Conservation (phyloP, 192 early-diverging fungal species). For the Umbelopsis ramanniana region DNA sequence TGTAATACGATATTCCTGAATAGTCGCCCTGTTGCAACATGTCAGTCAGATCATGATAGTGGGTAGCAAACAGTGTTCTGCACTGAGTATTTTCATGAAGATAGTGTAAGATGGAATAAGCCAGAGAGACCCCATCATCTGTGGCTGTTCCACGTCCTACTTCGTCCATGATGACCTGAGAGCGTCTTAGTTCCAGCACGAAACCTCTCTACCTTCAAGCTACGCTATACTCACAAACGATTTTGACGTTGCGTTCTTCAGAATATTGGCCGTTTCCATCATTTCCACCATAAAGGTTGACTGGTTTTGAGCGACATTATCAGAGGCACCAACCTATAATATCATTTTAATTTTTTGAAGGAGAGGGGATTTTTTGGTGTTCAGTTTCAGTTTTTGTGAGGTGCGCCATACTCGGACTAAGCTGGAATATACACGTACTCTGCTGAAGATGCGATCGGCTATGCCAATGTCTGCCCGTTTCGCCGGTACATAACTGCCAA, state of each 20-base stretch:
- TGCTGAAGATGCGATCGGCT: slow-evolving; percentile 44
- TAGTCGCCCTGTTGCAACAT: not conserved
- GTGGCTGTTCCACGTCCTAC: slow-evolving; percentile 78
- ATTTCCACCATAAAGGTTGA: slow-evolving; percentile 85
- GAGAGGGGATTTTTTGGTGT: no score
- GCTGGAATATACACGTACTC: slow-evolving; percentile 23
- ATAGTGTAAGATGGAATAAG: slow-evolving; percentile 68
- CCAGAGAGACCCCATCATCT: slow-evolving; percentile 71
- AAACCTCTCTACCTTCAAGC: not conserved
- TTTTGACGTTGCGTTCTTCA: slow-evolving; percentile 69
- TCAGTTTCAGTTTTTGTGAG: no score
- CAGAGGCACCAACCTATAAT: slow-evolving; percentile 29
- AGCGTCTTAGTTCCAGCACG: not conserved
- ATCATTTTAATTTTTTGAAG: no score
- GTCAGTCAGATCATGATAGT: slow-evolving; percentile 74
- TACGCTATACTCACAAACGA: slow-evolving; percentile 50
- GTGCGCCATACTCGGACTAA: not conserved
- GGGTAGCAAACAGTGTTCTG: slow-evolving; percentile 77
- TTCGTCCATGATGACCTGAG: slow-evolving; percentile 84
- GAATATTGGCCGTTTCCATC: slow-evolving; percentile 82
- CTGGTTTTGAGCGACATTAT: slow-evolving; percentile 34
- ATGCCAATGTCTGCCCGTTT: slow-evolving; percentile 77
- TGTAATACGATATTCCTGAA: slow-evolving; percentile 18
- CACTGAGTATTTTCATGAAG: slow-evolving; percentile 61
- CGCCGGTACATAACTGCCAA: slow-evolving; percentile 84